These are phyloP conservation scores for Ogataea pini DNA, from an alignment of 805 yeast genomes.

Conservation along the genomic window DNA sequence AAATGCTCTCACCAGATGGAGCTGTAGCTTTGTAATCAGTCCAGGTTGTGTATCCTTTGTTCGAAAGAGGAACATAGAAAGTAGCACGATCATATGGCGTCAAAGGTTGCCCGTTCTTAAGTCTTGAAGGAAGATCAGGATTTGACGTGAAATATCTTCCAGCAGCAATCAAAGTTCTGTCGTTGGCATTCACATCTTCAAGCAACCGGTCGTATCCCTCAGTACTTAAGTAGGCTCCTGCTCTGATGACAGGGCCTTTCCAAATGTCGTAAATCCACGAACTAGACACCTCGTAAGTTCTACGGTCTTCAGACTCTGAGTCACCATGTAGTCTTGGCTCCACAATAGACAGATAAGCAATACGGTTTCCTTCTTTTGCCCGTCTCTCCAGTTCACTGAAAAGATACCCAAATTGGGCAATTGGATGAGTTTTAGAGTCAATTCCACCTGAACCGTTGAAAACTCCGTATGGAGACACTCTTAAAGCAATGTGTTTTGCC, in stretches of 20 bases:
- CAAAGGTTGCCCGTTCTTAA: constrained; percentile 38
- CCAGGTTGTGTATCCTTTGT: neutral
- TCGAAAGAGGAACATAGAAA: constrained; percentile 35
- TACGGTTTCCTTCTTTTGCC: constrained; percentile 36
- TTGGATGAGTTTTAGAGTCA: neutral
- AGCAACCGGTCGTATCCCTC: neutral
- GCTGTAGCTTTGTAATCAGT: neutral
- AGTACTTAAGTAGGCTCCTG: constrained; percentile 8
- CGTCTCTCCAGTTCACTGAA: constrained; percentile 25
- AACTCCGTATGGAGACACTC: constrained; percentile 50
- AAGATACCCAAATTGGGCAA: neutral
- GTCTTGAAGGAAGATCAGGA: constrained; percentile 44
- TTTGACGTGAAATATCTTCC: constrained; percentile 44
- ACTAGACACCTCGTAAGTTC: constrained; percentile 1
- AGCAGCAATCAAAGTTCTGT: constrained; percentile 40
- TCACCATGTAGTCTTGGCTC: constrained; percentile 78
- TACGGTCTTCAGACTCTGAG: constrained; percentile 1
- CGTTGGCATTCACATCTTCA: constrained; percentile 13
- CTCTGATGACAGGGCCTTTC: constrained; percentile 17
- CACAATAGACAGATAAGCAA: constrained; percentile 31
- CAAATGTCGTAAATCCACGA: constrained; percentile 3
- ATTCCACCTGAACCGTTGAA: constrained; percentile 20
- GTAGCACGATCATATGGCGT: constrained; percentile 40
- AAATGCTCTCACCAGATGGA: too few species aligned
- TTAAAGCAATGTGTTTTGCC: constrained; percentile 45